These are phyloP conservation scores for Daldinia bambusicola DNA, from an alignment of 495 filamentous ascomycete species.

Conservation along the genomic window DNA sequence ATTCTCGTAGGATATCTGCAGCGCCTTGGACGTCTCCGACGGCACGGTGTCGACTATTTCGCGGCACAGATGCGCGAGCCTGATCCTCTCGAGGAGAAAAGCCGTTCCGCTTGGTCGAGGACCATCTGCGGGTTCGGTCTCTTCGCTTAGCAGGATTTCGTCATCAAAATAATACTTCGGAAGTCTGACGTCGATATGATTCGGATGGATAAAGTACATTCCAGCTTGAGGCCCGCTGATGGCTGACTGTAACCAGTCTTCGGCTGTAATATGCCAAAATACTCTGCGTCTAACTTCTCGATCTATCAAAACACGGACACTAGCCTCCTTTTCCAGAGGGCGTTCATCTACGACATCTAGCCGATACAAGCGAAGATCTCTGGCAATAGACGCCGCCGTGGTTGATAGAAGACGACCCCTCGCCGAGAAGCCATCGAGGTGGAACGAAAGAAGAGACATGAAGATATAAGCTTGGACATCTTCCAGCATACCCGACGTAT, in stretches of 20 bases:
- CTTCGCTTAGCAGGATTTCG: background rate
- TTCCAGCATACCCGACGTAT: constrained; percentile 54
- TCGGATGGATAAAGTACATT: constrained; percentile 58
- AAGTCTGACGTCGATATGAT: constrained; percentile 56
- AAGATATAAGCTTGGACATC: constrained; percentile 61
- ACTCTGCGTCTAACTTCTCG: constrained; percentile 52
- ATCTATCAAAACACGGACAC: constrained; percentile 37
- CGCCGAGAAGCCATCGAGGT: constrained; percentile 51
- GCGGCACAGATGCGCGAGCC: constrained; percentile 55
- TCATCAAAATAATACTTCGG: constrained; percentile 45
- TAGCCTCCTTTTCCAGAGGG: constrained; percentile 11
- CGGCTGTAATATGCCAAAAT: constrained; percentile 60
- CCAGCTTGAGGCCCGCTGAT: constrained; percentile 61
- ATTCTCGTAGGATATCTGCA: background rate
- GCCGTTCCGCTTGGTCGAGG: constrained; percentile 56
- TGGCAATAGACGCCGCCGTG: constrained; percentile 44
- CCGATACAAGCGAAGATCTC: constrained; percentile 58
- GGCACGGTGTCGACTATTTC: constrained; percentile 22
- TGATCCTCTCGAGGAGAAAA: constrained; percentile 56
- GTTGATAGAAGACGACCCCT: constrained; percentile 42
- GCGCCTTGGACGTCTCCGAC: background rate
- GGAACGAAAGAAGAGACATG: constrained; percentile 51
- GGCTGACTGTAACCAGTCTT: constrained; percentile 52
- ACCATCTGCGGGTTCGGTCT: constrained; percentile 14
- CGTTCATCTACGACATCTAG: constrained; percentile 48